Evolutionary conservation across 225 moss, liverwort and hornwort genomes (phyloP).

Genomic region (Antitrichia curtipendula): DNA sequence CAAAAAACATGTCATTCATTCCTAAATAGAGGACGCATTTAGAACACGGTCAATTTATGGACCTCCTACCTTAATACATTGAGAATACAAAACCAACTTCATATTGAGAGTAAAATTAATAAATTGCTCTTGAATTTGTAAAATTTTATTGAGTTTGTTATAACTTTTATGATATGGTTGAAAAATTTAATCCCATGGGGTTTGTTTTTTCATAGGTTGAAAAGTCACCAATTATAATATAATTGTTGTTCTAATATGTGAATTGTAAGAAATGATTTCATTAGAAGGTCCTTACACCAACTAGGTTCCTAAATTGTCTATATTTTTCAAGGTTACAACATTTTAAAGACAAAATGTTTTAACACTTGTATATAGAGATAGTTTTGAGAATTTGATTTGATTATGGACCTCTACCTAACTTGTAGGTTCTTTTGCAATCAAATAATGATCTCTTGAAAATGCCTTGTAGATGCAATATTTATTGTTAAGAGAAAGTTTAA

Average conservation of each 20-base stretch:
- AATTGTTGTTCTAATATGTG: not conserved
- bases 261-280: not conserved
- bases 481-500: not conserved
- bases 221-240: no score
- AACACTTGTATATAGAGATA: not conserved
- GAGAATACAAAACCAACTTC: not conserved
- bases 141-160: not conserved
- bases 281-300: not conserved
- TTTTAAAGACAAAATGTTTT: not conserved
- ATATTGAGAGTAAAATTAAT: not conserved
- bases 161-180: no score
- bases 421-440: not conserved
- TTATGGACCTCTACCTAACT: not conserved
- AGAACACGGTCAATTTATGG: accelerated
- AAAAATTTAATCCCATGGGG: not conserved
- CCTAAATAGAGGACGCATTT: not conserved
- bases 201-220: not conserved
- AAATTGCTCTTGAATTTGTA: not conserved
- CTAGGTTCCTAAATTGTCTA: not conserved
- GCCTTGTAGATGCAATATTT: not conserved
- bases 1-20: not conserved
- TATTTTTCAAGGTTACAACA: not conserved
- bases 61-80: not conserved
- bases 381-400: not conserved
- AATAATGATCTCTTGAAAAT: not conserved